phyloP scores from a whole-genome alignment of 2,329 filamentous ascomycete species.

The Fusarium irregulare region DNA sequence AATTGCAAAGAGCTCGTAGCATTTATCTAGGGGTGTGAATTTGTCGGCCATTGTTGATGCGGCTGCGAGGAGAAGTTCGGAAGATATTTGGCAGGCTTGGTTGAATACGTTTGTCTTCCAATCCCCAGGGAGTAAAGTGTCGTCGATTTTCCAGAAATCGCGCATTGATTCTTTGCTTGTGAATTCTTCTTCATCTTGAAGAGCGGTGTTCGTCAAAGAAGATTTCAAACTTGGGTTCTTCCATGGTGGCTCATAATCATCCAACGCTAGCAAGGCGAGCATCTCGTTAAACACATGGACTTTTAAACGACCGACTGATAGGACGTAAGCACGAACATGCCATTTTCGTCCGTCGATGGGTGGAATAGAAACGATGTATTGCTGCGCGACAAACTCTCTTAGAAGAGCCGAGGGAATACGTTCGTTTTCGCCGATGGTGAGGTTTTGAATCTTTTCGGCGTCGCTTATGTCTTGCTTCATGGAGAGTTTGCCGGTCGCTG shows the following conservation, averaged over 20 bases:
- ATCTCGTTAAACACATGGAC: slow-evolving; percentile 54
- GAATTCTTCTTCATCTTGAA: slow-evolving; percentile 52
- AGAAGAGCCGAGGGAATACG: slow-evolving; percentile 54
- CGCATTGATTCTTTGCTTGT: slow-evolving; percentile 50
- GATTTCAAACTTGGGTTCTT: slow-evolving; percentile 49
- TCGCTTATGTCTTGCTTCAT: slow-evolving; percentile 15
- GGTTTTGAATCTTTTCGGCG: slow-evolving; percentile 19
- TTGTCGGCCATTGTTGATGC: slow-evolving; percentile 54
- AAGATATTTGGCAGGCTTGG: slow-evolving; percentile 51
- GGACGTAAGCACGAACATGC: slow-evolving; percentile 53
- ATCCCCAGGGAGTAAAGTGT: slow-evolving; percentile 46
- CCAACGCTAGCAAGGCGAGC: slow-evolving; percentile 50
- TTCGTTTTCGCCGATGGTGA: slow-evolving; percentile 48
- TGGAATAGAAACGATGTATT: slow-evolving; percentile 51
- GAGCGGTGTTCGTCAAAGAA: slow-evolving; percentile 53
- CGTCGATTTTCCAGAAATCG: slow-evolving; percentile 48
- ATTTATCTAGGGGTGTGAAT: slow-evolving; percentile 52
- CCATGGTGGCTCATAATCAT: slow-evolving; percentile 54
- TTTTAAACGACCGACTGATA: slow-evolving; percentile 52
- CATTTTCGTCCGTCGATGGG: slow-evolving; percentile 51
- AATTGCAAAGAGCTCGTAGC: slow-evolving; percentile 53
- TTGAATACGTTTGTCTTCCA: slow-evolving; percentile 52
- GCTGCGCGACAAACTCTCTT: slow-evolving; percentile 54
- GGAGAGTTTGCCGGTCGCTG: slow-evolving; percentile 40
- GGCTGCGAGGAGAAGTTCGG: slow-evolving; percentile 51